Evolutionary conservation across 1,284 basidiomycete genomes (phyloP).

Genomic region (Agroathelia rolfsii): DNA sequence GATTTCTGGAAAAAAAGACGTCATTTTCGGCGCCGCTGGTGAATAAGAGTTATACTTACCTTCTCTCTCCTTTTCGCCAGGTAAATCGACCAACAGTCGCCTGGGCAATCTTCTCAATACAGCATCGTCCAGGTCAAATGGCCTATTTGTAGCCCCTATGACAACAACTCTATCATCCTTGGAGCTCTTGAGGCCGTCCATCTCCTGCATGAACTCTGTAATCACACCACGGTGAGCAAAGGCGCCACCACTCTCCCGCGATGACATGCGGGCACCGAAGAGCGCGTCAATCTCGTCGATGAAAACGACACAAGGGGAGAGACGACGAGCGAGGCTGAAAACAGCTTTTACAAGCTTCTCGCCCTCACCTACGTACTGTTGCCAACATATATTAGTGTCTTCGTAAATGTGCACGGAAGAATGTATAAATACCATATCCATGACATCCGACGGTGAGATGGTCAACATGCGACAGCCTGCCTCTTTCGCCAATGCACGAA

Average conservation of each 20-base stretch:
- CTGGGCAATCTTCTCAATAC: constrained; percentile 79
- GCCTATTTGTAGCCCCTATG: constrained; percentile 90
- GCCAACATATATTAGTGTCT: constrained; percentile 6
- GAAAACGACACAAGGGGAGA: constrained; percentile 92
- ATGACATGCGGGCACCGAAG: constrained; percentile 80
- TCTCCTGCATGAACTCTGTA: constrained; percentile 97
- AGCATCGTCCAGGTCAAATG: constrained; percentile 79
- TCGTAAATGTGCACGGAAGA: constrained; percentile 1
- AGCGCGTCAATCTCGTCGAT: constrained; percentile 94
- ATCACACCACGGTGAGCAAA: constrained; percentile 80
- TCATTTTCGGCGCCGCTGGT: background rate
- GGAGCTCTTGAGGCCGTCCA: constrained; percentile 85
- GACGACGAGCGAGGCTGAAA: constrained; percentile 78
- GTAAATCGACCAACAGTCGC: constrained; percentile 76
- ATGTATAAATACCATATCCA: constrained; percentile 65
- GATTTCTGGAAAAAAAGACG: constrained; percentile 47
- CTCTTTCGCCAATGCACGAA: constrained; percentile 86
- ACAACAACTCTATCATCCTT: constrained; percentile 81
- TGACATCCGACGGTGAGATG: constrained; percentile 76
- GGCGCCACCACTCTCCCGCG: constrained; percentile 71
- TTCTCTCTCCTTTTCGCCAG: constrained; percentile 72
- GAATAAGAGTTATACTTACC: constrained; percentile 35
- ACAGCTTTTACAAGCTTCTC: constrained; percentile 90
- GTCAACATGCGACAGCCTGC: constrained; percentile 85
- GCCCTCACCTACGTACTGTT: constrained; percentile 86